phyloP scores from a whole-genome alignment of 2,329 filamentous ascomycete genomes.

The Stromatinia cepivora region DNA sequence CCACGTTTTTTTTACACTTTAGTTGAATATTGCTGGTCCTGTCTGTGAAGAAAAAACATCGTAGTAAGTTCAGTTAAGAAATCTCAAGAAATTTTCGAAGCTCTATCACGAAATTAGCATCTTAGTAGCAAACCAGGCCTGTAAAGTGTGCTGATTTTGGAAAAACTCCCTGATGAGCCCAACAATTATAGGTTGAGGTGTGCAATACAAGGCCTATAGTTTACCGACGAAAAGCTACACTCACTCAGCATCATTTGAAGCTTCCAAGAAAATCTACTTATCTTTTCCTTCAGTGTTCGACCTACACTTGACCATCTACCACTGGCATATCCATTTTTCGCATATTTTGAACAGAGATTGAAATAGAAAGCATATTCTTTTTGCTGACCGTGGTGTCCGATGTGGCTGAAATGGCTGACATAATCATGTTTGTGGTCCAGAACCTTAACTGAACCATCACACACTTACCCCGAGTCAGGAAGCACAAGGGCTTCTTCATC shows the following conservation, averaged over 20 bases:
- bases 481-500: neutral
- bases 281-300: neutral
- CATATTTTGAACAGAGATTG: neutral
- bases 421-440: constrained; percentile 2
- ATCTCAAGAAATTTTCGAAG: neutral
- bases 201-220: neutral
- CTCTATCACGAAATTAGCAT: neutral
- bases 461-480: constrained; percentile 10
- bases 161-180: neutral
- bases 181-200: neutral
- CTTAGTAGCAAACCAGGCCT: neutral
- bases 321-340: neutral
- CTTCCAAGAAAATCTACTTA: neutral
- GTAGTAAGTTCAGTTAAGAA: neutral
- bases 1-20: neutral
- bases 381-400: neutral
- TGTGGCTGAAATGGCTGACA: neutral
- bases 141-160: too few species aligned
- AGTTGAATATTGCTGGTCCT: neutral
- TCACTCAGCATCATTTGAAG: neutral
- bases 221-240: neutral
- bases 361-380: neutral
- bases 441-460: constrained; percentile 4
- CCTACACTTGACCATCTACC: neutral
- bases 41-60: neutral